Evolutionary conservation across 371 early-diverging fungal species (phyloP).

Genomic region (Mortierella sp.): DNA sequence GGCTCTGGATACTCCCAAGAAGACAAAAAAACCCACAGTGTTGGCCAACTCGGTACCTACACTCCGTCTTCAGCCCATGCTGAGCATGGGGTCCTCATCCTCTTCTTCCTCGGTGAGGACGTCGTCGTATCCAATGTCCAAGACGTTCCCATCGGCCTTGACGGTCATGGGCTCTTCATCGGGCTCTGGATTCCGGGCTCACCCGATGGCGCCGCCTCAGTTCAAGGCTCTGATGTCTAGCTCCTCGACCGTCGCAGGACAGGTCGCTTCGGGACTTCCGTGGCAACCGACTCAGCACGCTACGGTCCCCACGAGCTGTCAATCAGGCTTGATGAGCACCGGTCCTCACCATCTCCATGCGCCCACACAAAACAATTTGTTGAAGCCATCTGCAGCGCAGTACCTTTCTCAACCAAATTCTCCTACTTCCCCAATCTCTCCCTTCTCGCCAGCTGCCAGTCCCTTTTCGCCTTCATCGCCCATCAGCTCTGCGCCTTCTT

Average conservation of each 20-base stretch:
- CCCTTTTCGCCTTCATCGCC: too few species aligned
- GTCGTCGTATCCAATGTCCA: neutral
- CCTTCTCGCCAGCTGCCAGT: too few species aligned
- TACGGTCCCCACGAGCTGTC: conserved; percentile 21
- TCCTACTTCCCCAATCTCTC: too few species aligned
- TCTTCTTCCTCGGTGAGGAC: conserved; percentile 13
- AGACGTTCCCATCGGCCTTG: conserved; percentile 7
- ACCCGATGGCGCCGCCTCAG: conserved; percentile 22
- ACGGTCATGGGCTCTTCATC: conserved; percentile 11
- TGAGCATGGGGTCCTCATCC: conserved; percentile 4
- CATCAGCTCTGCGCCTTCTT: too few species aligned
- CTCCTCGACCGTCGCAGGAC: conserved; percentile 15
- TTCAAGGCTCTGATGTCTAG: conserved; percentile 36
- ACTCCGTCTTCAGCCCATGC: neutral
- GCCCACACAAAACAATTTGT: too few species aligned
- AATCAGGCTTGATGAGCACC: too few species aligned
- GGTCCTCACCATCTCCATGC: too few species aligned
- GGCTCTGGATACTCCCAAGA: neutral
- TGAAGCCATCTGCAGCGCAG: too few species aligned
- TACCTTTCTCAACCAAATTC: too few species aligned
- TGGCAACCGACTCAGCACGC: conserved; percentile 42
- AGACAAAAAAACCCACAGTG: too few species aligned
- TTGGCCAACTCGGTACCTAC: too few species aligned
- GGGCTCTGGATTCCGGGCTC: conserved; percentile 3
- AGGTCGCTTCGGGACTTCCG: conserved; percentile 17